Percentiles rank a stretch among this genome's conserved stretches.
These are phyloP conservation scores for Lasiodiplodia theobromae DNA, from an alignment of 2,329 filamentous ascomycete genomes.

Conservation along the genomic window DNA sequence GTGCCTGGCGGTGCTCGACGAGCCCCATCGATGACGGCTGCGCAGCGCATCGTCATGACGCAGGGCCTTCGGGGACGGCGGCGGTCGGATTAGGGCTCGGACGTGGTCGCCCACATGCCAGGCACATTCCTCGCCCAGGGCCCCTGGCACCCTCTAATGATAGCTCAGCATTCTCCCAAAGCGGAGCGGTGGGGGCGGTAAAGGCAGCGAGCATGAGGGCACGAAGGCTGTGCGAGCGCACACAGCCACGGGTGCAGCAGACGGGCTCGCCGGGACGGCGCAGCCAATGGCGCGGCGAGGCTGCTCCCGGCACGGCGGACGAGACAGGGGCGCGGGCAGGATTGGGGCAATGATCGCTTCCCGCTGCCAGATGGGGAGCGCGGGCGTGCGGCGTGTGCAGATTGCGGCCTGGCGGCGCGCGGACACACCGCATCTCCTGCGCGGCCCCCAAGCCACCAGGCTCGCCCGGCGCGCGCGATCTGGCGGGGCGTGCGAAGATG, in stretches of 20 bases:
- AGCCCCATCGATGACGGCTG: neutral
- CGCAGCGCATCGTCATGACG: slow-evolving; percentile 17
- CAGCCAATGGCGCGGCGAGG: slow-evolving; percentile 30
- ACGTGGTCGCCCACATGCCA: slow-evolving; percentile 8
- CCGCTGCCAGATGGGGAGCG: slow-evolving; percentile 27
- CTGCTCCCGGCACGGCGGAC: slow-evolving; percentile 33
- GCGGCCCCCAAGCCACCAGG: slow-evolving; percentile 39
- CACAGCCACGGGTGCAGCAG: slow-evolving; percentile 23
- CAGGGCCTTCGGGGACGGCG: slow-evolving; percentile 19
- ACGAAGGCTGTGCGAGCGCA: slow-evolving; percentile 25
- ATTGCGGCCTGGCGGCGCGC: slow-evolving; percentile 35
- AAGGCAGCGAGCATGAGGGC: slow-evolving; percentile 23
- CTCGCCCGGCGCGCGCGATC: slow-evolving; percentile 49
- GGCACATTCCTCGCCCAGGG: slow-evolving; percentile 20
- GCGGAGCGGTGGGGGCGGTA: slow-evolving; percentile 26
- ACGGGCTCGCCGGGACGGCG: slow-evolving; percentile 6
- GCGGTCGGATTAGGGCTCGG: slow-evolving; percentile 26
- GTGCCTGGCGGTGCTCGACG: slow-evolving; percentile 8
- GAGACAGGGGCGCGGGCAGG: slow-evolving; percentile 32
- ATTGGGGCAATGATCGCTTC: slow-evolving; percentile 32
- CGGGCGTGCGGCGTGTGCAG: slow-evolving; percentile 27
- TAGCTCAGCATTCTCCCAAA: slow-evolving; percentile 28
- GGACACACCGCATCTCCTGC: slow-evolving; percentile 45
- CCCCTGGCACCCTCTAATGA: slow-evolving; percentile 23
- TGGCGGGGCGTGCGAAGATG: slow-evolving; percentile 42